phyloP scores from a whole-genome alignment of 768 basidiomycete species.

The Serendipita sp. region DNA sequence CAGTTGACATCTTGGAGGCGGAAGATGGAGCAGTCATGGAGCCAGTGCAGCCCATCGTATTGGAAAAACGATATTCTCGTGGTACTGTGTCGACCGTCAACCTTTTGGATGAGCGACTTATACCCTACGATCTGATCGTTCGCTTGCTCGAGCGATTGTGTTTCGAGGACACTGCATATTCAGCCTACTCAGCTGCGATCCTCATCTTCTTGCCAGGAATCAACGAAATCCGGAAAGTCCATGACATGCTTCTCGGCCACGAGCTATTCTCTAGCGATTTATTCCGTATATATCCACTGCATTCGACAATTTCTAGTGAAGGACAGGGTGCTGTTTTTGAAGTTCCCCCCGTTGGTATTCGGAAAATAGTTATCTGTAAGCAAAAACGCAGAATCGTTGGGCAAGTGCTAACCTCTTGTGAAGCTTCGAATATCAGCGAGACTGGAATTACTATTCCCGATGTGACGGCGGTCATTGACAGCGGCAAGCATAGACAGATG shows the following conservation, averaged over 20 bases:
- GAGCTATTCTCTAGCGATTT: slow-evolving; percentile 37
- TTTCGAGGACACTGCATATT: slow-evolving; percentile 39
- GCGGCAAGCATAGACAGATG: slow-evolving; percentile 90
- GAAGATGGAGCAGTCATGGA: slow-evolving; percentile 20
- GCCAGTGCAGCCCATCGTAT: slow-evolving; percentile 27
- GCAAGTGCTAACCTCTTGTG: not conserved
- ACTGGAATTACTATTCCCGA: slow-evolving; percentile 98
- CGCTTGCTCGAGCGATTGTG: slow-evolving; percentile 70
- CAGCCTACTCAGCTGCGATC: slow-evolving; percentile 55
- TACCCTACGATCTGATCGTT: slow-evolving; percentile 84
- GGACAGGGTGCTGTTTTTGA: slow-evolving; percentile 86
- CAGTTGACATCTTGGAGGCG: slow-evolving; percentile 49
- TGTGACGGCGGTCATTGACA: slow-evolving; percentile 90
- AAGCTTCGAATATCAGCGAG: slow-evolving; percentile 87
- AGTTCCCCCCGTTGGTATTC: slow-evolving; percentile 55
- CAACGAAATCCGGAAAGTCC: slow-evolving; percentile 78
- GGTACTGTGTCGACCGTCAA: slow-evolving; percentile 65
- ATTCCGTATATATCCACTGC: slow-evolving; percentile 72
- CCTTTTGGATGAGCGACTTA: slow-evolving; percentile 69
- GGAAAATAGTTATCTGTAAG: slow-evolving; percentile 89
- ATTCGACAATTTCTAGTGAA: slow-evolving; percentile 86
- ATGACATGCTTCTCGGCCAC: slow-evolving; percentile 68
- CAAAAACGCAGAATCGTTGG: slow-evolving; percentile 1
- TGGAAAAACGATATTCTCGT: slow-evolving; percentile 68
- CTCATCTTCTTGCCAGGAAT: slow-evolving; percentile 91